phyloP scores from a whole-genome alignment of 2,329 filamentous ascomycete species.

The Fusarium torreyae region DNA sequence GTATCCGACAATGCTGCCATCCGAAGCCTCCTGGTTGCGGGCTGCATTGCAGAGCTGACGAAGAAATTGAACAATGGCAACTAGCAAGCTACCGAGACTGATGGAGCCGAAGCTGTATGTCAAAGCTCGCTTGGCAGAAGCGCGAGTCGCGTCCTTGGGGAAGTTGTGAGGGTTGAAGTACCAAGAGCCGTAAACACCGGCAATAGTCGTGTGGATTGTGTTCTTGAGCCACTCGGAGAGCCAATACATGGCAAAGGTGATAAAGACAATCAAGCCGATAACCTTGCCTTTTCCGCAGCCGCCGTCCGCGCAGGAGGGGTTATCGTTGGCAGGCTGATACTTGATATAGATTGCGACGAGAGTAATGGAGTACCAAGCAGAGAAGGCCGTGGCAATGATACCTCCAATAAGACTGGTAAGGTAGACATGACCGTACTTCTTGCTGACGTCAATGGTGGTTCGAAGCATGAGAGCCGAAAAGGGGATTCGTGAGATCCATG shows the following conservation, averaged over 20 bases:
- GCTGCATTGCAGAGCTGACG: slow-evolving; percentile 88
- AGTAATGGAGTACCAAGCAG: slow-evolving; percentile 89
- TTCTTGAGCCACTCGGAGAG: slow-evolving; percentile 95
- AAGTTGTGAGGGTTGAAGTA: slow-evolving; percentile 83
- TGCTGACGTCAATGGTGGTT: slow-evolving; percentile 87
- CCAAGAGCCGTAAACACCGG: slow-evolving; percentile 93
- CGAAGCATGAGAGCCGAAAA: slow-evolving; percentile 93
- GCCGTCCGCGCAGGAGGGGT: slow-evolving; percentile 69
- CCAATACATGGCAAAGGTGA: slow-evolving; percentile 95
- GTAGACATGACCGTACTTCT: slow-evolving; percentile 88
- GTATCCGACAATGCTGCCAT: slow-evolving; percentile 76
- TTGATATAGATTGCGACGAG: slow-evolving; percentile 89
- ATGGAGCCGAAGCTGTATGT: slow-evolving; percentile 96
- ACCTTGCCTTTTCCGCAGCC: slow-evolving; percentile 83
- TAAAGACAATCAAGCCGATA: slow-evolving; percentile 86
- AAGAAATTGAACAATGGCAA: slow-evolving; percentile 89
- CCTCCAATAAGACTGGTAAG: slow-evolving; percentile 88
- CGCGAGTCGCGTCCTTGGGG: slow-evolving; percentile 83
- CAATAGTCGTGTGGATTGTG: slow-evolving; percentile 88
- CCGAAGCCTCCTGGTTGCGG: slow-evolving; percentile 71
- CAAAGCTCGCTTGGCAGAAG: slow-evolving; percentile 84
- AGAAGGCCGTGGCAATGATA: slow-evolving; percentile 80
- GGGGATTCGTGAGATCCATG: slow-evolving; percentile 91
- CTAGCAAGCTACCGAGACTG: slow-evolving; percentile 85
- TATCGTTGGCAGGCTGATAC: slow-evolving; percentile 76